Evolutionary conservation across 345 rosid species (phyloP).

Genomic region (Pistacia atlantica): DNA sequence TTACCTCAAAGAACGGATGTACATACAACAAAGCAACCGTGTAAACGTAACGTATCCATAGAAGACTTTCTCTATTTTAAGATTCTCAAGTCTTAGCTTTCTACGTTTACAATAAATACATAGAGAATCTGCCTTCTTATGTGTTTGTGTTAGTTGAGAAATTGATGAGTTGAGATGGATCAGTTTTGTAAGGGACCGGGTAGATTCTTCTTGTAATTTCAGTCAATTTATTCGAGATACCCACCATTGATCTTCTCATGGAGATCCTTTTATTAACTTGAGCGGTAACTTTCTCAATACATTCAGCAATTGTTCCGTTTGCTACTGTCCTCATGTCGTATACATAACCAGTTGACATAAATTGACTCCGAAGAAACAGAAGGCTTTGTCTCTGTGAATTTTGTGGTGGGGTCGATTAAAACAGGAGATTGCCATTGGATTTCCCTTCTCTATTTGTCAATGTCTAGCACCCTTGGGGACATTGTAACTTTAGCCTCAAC

Average conservation of each 20-base stretch:
- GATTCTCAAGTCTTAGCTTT: too few relatives aligned
- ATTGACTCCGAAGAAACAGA: constrained; percentile 10
- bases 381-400: not conserved
- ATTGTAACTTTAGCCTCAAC: not conserved
- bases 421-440: constrained; percentile 6
- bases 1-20: too few relatives aligned
- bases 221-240: not conserved
- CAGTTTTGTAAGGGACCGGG: not conserved
- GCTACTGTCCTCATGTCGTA: not conserved
- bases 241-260: not conserved
- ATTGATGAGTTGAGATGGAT: not conserved
- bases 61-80: too few relatives aligned
- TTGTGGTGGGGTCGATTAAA: constrained; percentile 10
- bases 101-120: too few relatives aligned
- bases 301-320: not conserved
- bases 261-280: not conserved
- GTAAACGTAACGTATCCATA: too few relatives aligned
- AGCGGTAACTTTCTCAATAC: not conserved
- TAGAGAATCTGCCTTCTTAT: too few relatives aligned
- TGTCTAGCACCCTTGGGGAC: constrained; percentile 9
- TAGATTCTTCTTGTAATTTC: not conserved
- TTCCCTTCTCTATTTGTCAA: constrained; percentile 12
- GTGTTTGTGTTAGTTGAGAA: not conserved
- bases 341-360: constrained; percentile 12
- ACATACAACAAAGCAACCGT: too few relatives aligned